phyloP scores from a whole-genome alignment of 2,329 filamentous ascomycete genomes.

The Pseudogymnoascus sp. region DNA sequence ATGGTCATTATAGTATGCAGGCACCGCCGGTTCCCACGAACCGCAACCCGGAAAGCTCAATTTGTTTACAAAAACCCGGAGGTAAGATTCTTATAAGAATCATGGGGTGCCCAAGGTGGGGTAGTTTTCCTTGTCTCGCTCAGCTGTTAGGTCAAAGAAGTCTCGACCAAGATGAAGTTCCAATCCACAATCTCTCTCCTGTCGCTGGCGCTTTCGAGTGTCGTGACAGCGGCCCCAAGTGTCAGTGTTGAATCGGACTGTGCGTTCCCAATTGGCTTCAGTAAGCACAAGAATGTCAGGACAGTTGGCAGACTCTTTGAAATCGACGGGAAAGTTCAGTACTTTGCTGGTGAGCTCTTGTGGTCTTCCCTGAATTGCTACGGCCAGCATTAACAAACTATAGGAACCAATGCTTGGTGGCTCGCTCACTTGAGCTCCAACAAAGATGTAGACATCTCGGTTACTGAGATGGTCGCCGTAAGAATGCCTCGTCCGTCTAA shows the following conservation, averaged over 20 bases:
- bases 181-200: slow-evolving; percentile 4
- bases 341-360: slow-evolving; percentile 35
- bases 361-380: background rate
- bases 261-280: slow-evolving; percentile 15
- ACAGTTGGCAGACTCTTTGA: slow-evolving; percentile 29
- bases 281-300: slow-evolving; percentile 14
- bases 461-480: slow-evolving; percentile 35
- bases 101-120: background rate
- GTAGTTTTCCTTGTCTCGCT: background rate
- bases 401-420: slow-evolving; percentile 48
- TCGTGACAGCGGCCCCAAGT: background rate
- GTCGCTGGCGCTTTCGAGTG: background rate
- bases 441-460: slow-evolving; percentile 43
- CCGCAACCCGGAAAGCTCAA: slow-evolving; percentile 1
- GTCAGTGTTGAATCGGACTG: slow-evolving; percentile 7
- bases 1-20: background rate
- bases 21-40: background rate
- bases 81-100: background rate
- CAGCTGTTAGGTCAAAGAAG: background rate
- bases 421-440: slow-evolving; percentile 43
- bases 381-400: background rate
- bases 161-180: background rate
- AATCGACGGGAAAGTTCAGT: slow-evolving; percentile 36
- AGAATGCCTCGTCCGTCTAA: background rate
- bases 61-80: background rate